A percentile compares a stretch with the other conserved stretches of the same genome.
These are phyloP conservation scores for Fusarium secorum DNA, from an alignment of 2,329 filamentous ascomycete species.

Conservation along the genomic window DNA sequence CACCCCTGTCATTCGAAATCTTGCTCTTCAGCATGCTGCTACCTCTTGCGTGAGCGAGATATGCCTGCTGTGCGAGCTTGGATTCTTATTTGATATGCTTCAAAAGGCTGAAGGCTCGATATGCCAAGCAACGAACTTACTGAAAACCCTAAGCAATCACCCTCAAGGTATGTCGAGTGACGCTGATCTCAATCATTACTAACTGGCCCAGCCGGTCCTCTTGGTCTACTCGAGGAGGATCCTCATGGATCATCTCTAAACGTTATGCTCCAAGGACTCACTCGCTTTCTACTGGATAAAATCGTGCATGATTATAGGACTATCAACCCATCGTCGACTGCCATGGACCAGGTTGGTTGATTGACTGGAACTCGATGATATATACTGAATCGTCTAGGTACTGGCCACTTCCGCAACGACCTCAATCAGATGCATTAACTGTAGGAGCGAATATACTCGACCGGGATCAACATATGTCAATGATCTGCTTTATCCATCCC, in stretches of 20 bases:
- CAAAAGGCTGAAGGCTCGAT: constrained; percentile 94
- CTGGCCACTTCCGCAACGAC: constrained; percentile 76
- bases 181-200: constrained; percentile 8
- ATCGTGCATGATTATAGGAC: constrained; percentile 79
- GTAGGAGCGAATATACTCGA: constrained; percentile 83
- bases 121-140: constrained; percentile 93
- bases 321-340: constrained; percentile 66
- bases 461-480: constrained; percentile 83
- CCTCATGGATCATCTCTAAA: constrained; percentile 76
- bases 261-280: constrained; percentile 84
- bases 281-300: constrained; percentile 84
- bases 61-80: constrained; percentile 92
- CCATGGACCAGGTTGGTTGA: constrained; percentile 71
- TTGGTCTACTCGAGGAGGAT: constrained; percentile 87
- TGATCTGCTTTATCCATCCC: constrained; percentile 79
- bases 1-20: constrained; percentile 85
- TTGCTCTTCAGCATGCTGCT: constrained; percentile 88
- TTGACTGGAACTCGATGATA: neutral
- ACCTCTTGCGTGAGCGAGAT: constrained; percentile 82
- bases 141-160: constrained; percentile 87
- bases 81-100: constrained; percentile 97
- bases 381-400: constrained; percentile 44
- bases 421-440: constrained; percentile 84
- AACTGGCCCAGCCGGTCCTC: constrained; percentile 64
- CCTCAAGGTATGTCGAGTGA: constrained; percentile 66